These are phyloP conservation scores for Amoeboaphelidium protococcarum DNA, from an alignment of 371 early-diverging fungal species.

Conservation along the genomic window DNA sequence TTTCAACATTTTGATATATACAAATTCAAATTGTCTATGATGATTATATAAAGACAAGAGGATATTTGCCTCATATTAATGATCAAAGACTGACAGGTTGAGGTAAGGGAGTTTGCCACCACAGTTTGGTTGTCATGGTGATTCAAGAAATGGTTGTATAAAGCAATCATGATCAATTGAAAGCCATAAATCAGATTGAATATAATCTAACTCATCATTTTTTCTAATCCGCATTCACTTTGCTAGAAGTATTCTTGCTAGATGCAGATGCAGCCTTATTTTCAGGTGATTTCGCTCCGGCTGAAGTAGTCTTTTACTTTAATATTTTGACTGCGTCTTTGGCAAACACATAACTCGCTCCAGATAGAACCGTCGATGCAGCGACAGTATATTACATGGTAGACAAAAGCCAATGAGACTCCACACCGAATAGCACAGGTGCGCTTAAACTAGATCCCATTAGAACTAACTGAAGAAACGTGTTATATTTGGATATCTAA, in stretches of 20 bases:
- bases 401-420: constrained; percentile 1
- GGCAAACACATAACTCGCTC: constrained; percentile 37
- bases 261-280: neutral
- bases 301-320: neutral
- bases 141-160: too few relatives aligned
- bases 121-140: too few relatives aligned
- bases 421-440: constrained; percentile 26
- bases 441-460: constrained; percentile 45
- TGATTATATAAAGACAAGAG: too few relatives aligned
- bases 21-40: too few relatives aligned
- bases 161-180: too few relatives aligned
- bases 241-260: neutral
- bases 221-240: neutral
- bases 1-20: too few relatives aligned
- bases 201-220: neutral
- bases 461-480: constrained; percentile 54
- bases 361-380: constrained; percentile 53
- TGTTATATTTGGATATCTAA: constrained; percentile 49
- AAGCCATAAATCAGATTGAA: neutral
- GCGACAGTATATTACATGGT: constrained; percentile 30
- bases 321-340: constrained; percentile 1
- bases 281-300: neutral
- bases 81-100: too few relatives aligned
- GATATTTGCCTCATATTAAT: too few relatives aligned
- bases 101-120: too few relatives aligned